These are phyloP conservation scores for Boletus subcaerulescens DNA, from an alignment of 768 basidiomycete genomes.

Conservation along the genomic window DNA sequence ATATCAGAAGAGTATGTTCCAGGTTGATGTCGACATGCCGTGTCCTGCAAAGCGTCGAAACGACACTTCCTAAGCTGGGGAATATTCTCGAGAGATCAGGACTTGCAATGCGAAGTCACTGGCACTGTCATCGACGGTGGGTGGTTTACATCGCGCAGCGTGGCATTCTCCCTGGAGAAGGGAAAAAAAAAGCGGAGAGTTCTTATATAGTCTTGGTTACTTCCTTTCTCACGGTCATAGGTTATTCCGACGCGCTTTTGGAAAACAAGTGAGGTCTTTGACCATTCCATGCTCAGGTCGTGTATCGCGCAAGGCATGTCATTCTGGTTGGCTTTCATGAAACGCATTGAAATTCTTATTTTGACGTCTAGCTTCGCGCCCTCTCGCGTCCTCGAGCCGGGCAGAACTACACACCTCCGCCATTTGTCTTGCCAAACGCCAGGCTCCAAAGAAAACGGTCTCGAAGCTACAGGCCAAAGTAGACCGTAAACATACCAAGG, in stretches of 20 bases:
- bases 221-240: slow-evolving; percentile 39
- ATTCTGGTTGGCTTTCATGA: neutral
- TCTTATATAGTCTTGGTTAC: slow-evolving; percentile 22
- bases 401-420: slow-evolving; percentile 50
- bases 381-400: slow-evolving; percentile 41
- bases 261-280: neutral
- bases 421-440: slow-evolving; percentile 36
- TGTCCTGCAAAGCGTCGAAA: slow-evolving; percentile 47
- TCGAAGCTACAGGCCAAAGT: slow-evolving; percentile 46
- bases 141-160: slow-evolving; percentile 55
- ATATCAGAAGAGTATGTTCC: slow-evolving; percentile 39
- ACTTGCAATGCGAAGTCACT: slow-evolving; percentile 50
- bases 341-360: neutral
- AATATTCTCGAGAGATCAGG: slow-evolving; percentile 54
- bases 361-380: slow-evolving; percentile 32
- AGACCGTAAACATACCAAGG: slow-evolving; percentile 36
- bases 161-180: slow-evolving; percentile 53
- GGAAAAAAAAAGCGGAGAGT: slow-evolving; percentile 16
- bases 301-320: slow-evolving; percentile 21
- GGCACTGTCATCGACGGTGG: slow-evolving; percentile 64
- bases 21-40: slow-evolving; percentile 62
- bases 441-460: slow-evolving; percentile 38
- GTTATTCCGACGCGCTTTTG: neutral
- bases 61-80: slow-evolving; percentile 67
- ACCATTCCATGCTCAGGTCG: slow-evolving; percentile 27